Evolutionary conservation across 2,329 filamentous ascomycete genomes (phyloP).

Genomic region (Exophiala viscosa): DNA sequence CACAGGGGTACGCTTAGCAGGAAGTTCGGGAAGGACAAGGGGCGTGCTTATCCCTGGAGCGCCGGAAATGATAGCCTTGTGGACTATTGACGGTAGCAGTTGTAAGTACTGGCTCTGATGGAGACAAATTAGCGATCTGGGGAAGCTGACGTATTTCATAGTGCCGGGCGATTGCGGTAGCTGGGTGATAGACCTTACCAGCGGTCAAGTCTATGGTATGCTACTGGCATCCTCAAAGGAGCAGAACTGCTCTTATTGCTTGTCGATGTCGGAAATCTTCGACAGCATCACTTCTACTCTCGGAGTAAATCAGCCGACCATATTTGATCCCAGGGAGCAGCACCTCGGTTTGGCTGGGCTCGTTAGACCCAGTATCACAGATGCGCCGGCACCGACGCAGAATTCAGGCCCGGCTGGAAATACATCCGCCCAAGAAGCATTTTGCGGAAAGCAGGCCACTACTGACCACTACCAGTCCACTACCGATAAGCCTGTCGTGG

Average conservation of each 20-base stretch:
- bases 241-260: background rate
- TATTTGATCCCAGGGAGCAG: no score
- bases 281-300: constrained; percentile 7
- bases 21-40: background rate
- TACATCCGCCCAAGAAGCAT: no score
- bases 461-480: no score
- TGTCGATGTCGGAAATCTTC: constrained; percentile 1
- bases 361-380: no score
- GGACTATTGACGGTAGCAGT: background rate
- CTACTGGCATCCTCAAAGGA: background rate
- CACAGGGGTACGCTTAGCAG: background rate
- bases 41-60: background rate
- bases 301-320: no score
- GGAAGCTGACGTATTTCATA: background rate
- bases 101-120: background rate
- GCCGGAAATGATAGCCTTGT: background rate
- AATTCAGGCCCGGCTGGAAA: no score
- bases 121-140: background rate
- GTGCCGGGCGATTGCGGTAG: background rate
- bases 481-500: no score
- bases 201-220: background rate
- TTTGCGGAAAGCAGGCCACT: no score
- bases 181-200: background rate
- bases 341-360: no score
- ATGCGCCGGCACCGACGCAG: no score